phyloP scores from a whole-genome alignment of 371 early-diverging fungal species.

The Haplosporangium sp. region DNA sequence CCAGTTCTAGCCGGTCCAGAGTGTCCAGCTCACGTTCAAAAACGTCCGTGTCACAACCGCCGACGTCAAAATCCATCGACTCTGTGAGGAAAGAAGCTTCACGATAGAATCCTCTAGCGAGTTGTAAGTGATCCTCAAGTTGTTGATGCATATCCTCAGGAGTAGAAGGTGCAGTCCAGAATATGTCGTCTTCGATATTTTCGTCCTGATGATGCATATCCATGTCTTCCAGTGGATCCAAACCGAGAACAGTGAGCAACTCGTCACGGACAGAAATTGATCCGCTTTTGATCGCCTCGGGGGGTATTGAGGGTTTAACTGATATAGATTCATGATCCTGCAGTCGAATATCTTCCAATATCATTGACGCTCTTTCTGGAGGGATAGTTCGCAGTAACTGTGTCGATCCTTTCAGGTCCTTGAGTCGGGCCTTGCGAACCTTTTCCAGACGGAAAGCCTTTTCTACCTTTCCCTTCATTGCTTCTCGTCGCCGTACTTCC shows the following conservation, averaged over 20 bases:
- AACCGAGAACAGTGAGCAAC: too few species aligned
- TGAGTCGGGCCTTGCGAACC: conserved; percentile 32
- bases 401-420: conserved; percentile 19
- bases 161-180: conserved; percentile 5
- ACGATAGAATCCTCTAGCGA: neutral
- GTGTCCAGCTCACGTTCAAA: conserved; percentile 17
- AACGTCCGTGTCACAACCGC: neutral
- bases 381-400: conserved; percentile 13
- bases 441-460: conserved; percentile 22
- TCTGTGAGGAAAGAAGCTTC: neutral
- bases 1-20: conserved; percentile 11
- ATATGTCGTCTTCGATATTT: neutral
- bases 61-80: neutral
- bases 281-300: too few species aligned
- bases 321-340: neutral
- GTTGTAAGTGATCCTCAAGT: conserved; percentile 1
- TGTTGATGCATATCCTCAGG: conserved; percentile 5
- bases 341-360: conserved; percentile 17
- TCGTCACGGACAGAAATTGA: too few species aligned
- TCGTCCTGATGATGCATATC: neutral
- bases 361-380: conserved; percentile 8
- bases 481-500: conserved; percentile 58
- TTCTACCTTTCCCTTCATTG: conserved; percentile 44
- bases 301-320: too few species aligned
- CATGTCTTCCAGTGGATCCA: conserved; percentile 2